Evolutionary conservation across 2,329 filamentous ascomycete species (phyloP), one percentile per base, ranked within the genome.

Genomic region (Mycosphaerella arachidis): DNA sequence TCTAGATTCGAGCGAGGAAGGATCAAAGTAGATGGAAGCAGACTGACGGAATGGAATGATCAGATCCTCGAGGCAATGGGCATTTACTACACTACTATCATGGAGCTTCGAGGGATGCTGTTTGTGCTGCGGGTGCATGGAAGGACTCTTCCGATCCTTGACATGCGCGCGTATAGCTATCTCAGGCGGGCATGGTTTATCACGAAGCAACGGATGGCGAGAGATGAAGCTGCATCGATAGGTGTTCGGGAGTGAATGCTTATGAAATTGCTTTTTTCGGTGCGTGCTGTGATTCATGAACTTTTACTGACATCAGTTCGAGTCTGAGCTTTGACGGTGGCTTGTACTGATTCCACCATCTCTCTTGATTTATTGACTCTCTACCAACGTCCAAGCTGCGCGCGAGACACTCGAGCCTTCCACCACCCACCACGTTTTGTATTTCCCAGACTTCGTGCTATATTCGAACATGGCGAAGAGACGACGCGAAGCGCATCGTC

Each of bases 1-100:
- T 97, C 79, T 97, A 86, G 58, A 53, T 43, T 37, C 24, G 20
- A 48, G 27, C 8, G 24, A 18, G 33, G 55, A 7, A 55, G 1
- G 33, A 48, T 37, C 18, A 45, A 50, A 53, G 29, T 18, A 31
- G 10, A 30, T 30, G 24, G 24, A 52, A 6, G 29, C 20, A 24
- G 46, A 50, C 29, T 20, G 20, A 50, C 12, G 51, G 30, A n/a
- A 55, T 55, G 57, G 43, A 52, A 48, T 48, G 57, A 51, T 29
- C 10, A 53, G 24, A 48, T 53, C 48, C 51, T 46, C 7, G 48
- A 58, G 40, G 46, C 13, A n/a, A 43, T 43, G 40, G 40, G 40
- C 40, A 43, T 43, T 43, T 43, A n/a, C 40, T 18, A 43, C 40
- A 43, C 40, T 43, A 43, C 40, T 18, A 43, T 43, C 40, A 43